Conservation (phyloP, 257 asterid genomes). For the Solanum medicagineum region DNA sequence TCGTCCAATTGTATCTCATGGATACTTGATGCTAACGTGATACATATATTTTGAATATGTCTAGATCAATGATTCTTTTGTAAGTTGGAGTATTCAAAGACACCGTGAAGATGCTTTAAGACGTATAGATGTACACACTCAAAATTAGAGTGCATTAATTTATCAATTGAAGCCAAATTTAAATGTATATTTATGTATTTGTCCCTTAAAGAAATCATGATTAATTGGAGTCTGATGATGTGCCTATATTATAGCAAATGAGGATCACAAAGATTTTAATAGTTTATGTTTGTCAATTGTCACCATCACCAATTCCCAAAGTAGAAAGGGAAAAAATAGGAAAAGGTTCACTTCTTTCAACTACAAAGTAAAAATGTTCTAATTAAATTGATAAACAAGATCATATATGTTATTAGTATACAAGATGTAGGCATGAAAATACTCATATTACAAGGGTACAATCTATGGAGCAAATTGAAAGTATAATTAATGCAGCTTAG, state of each 20-base stretch:
- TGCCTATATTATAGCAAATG: too few species aligned
- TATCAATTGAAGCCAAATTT: background rate
- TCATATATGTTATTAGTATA: background rate
- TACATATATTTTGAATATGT: background rate
- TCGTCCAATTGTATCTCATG: background rate
- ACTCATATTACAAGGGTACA: slow-evolving; percentile 12
- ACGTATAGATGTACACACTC: background rate
- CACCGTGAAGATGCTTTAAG: background rate
- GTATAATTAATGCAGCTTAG: background rate
- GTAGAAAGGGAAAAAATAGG: background rate
- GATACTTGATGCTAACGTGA: background rate
- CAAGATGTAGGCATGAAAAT: background rate
- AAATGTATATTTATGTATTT: background rate
- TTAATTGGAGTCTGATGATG: too few species aligned
- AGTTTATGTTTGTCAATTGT: background rate
- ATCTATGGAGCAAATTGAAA: background rate
- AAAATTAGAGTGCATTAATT: background rate
- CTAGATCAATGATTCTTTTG: background rate
- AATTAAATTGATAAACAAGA: background rate
- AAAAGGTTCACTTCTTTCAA: background rate
- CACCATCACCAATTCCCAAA: background rate
- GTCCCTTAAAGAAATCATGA: background rate
- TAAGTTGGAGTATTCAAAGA: background rate
- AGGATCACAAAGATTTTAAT: background rate
- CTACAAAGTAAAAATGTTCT: background rate